These are phyloP conservation scores for Plasmodium cynomolgi DNA, from an alignment of 169 alveolate genomes.

Conservation along the genomic window DNA sequence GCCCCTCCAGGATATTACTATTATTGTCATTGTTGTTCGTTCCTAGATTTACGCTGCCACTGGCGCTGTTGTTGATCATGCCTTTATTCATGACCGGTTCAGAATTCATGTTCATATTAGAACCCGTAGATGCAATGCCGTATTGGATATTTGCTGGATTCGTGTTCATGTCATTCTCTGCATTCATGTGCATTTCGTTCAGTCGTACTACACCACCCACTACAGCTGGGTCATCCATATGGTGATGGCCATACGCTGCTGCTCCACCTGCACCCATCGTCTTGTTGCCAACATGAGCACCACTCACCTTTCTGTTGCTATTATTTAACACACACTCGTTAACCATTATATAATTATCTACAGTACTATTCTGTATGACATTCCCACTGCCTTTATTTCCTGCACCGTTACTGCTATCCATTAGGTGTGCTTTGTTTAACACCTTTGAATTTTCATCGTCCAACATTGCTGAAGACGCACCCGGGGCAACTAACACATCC, in stretches of 20 bases:
- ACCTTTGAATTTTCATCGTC: neutral
- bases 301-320: neutral
- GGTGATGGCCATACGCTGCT: neutral
- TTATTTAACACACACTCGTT: neutral
- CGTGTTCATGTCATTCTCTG: neutral
- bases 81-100: neutral
- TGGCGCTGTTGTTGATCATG: neutral
- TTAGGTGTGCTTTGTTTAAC: neutral
- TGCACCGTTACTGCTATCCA: neutral
- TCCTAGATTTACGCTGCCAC: neutral
- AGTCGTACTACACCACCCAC: neutral
- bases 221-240: neutral
- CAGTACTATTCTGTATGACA: neutral
- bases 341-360: neutral
- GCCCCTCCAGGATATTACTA: neutral
- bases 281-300: neutral
- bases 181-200: neutral
- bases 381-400: neutral
- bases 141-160: neutral
- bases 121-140: neutral
- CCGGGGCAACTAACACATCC: neutral
- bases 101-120: neutral
- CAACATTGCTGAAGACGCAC: neutral
- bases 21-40: neutral
- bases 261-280: neutral